Base-by-base conservation (phyloP, 805 yeast species). In the Starmera amethionina region DNA sequence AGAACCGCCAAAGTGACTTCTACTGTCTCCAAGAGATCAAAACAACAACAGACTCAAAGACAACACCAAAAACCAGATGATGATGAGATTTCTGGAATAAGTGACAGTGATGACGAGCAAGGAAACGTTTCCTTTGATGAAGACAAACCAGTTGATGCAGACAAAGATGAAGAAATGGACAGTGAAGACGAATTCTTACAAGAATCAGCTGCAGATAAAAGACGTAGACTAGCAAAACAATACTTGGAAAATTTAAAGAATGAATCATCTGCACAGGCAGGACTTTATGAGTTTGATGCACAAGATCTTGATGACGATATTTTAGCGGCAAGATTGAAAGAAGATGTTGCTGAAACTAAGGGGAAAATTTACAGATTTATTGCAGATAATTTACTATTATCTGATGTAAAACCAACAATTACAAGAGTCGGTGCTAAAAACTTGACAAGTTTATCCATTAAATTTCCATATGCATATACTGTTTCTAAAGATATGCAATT, bases 221-320 rank as follows among this genome's bases (percentile, higher is more conserved):
- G 98, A 62, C 76, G 98, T 63, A 70, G 97, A 55, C 70, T 93
- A 44, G 97, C 97, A 14, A 88, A 88, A 60, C 93, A 89, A 60
- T 93, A 93, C 60, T 66, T 93, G 46, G 88, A 82, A 36, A 83
- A 82, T 54, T 64, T 93, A 53, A 77, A 83, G 56, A 63, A 67
- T 4, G 86, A 82, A 45, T 22, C 27, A 22, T 6, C 27, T 22
- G 27, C 27, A 7, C 9, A 6, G 7, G 72, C 70, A 15, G 72
- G 65, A 22, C 63, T 58, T 2, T 62, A 62, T 34, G 68, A 72
- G 38, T 89, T 86, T 52, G 95, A 88, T 65, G 97, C 98, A 9
- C 76, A 79, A 49, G 97, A 93, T 50, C 62, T 90, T 49, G 98
- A 90, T 61, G 74, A 81, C 42, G 97, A 93, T 52, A 81, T 84